Conservation (phyloP, 2,329 filamentous ascomycete species). For the Diplodia seriata region DNA sequence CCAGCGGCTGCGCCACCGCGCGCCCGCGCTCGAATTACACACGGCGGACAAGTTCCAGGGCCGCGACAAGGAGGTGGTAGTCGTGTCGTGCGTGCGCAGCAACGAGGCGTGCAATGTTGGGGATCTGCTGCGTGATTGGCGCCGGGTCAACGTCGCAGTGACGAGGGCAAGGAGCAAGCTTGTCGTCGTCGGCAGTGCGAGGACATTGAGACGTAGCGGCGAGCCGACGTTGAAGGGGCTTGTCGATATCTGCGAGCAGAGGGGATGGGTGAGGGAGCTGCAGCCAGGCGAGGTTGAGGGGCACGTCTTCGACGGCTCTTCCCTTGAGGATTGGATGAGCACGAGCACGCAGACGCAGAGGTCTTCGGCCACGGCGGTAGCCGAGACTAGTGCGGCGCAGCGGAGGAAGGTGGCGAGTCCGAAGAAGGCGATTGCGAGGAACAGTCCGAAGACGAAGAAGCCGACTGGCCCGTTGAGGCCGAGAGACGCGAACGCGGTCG, state of each 20-base stretch:
- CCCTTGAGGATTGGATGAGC: slow-evolving; percentile 34
- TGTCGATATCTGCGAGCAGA: slow-evolving; percentile 76
- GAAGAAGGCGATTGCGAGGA: slow-evolving; percentile 36
- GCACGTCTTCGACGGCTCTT: slow-evolving; percentile 69
- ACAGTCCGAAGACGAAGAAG: slow-evolving; percentile 34
- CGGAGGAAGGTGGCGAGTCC: slow-evolving; percentile 40
- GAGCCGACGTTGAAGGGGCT: slow-evolving; percentile 80
- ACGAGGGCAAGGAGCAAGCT: slow-evolving; percentile 93
- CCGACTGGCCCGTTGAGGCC: slow-evolving; percentile 30
- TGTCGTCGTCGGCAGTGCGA: slow-evolving; percentile 81
- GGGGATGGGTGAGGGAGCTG: slow-evolving; percentile 81
- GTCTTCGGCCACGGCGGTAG: neutral
- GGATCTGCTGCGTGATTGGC: slow-evolving; percentile 88
- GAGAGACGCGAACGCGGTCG: slow-evolving; percentile 33
- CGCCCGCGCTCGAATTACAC: slow-evolving; percentile 80
- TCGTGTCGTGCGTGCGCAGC: slow-evolving; percentile 85
- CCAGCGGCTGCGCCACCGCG: slow-evolving; percentile 67
- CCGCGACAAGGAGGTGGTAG: slow-evolving; percentile 89
- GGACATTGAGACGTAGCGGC: slow-evolving; percentile 66
- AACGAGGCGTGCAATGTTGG: slow-evolving; percentile 86
- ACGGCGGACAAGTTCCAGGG: slow-evolving; percentile 97
- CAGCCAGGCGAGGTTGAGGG: slow-evolving; percentile 67
- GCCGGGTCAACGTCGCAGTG: slow-evolving; percentile 93
- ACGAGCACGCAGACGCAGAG: slow-evolving; percentile 23
- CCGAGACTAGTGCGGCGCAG: slow-evolving; percentile 32